Evolutionary conservation across 1,139 yeast species (phyloP).

Genomic region (Pichia sp.): DNA sequence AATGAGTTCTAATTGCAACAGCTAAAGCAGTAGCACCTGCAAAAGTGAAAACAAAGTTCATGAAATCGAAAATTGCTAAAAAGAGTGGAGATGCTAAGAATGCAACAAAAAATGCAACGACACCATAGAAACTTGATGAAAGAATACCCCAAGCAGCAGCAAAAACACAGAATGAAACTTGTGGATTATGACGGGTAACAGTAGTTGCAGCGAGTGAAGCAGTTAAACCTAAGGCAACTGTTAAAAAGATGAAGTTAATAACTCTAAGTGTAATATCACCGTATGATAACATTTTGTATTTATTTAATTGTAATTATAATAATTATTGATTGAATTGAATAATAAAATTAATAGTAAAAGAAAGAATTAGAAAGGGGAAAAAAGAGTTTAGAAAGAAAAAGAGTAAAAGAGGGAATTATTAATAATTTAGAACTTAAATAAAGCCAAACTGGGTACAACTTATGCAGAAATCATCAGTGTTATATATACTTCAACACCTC

Average conservation of each 20-base stretch:
- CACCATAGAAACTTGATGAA: constrained; percentile 74
- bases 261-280: constrained; percentile 72
- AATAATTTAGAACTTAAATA: too few relatives aligned
- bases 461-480: too few relatives aligned
- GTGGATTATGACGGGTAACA: constrained; percentile 52
- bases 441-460: too few relatives aligned
- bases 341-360: background rate
- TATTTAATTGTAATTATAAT: background rate
- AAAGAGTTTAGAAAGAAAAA: background rate
- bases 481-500: background rate
- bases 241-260: constrained; percentile 66
- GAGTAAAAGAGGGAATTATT: too few relatives aligned
- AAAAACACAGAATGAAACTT: constrained; percentile 83
- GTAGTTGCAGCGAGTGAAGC: constrained; percentile 77
- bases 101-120: constrained; percentile 69
- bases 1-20: constrained; percentile 78
- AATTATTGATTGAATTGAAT: background rate
- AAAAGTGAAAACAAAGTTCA: constrained; percentile 86
- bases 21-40: constrained; percentile 94
- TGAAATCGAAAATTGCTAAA: constrained; percentile 67
- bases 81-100: constrained; percentile 84
- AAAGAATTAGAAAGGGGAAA: background rate
- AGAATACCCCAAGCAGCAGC: constrained; percentile 81
- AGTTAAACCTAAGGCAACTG: constrained; percentile 75
- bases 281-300: constrained; percentile 43